These are phyloP conservation scores for Sporothrix variecibatus DNA, from an alignment of 2,329 filamentous ascomycete genomes.

Conservation along the genomic window DNA sequence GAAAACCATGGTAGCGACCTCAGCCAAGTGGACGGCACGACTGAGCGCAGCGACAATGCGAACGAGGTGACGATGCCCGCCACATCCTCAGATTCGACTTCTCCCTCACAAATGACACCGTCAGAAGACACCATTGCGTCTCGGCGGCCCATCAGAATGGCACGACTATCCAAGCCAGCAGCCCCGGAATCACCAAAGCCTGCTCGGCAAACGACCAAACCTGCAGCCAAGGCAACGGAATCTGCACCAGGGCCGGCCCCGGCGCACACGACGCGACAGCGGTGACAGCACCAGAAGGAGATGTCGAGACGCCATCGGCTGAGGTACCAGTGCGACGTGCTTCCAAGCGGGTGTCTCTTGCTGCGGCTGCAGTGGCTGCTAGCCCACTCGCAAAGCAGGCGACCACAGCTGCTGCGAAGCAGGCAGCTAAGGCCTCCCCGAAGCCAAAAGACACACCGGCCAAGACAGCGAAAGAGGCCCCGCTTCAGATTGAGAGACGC, in stretches of 20 bases:
- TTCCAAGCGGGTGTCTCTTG: slow-evolving; percentile 11
- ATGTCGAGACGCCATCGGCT: background rate
- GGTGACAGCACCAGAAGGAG: background rate
- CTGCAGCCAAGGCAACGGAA: background rate
- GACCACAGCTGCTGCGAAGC: background rate
- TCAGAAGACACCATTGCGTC: slow-evolving; percentile 18
- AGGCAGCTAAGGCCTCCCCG: background rate
- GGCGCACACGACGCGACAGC: background rate
- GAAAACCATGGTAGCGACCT: background rate
- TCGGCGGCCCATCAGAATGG: slow-evolving; percentile 25
- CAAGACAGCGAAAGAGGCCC: background rate
- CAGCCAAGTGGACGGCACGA: background rate
- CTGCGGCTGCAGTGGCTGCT: background rate
- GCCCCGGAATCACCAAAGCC: slow-evolving; percentile 3
- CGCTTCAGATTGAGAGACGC: slow-evolving; percentile 36
- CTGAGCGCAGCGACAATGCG: background rate
- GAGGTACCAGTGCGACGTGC: background rate
- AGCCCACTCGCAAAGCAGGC: background rate
- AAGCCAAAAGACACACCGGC: background rate
- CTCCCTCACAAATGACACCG: background rate
- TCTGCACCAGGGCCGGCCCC: slow-evolving; percentile 3
- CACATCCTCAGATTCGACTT: background rate
- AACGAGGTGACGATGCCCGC: background rate
- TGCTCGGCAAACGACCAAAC: background rate
- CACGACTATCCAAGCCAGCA: slow-evolving; percentile 17